A percentile compares a stretch with the other conserved stretches of the same genome.
Evolutionary conservation across 2,329 filamentous ascomycete species (phyloP).

Genomic region (Calonectria crousiana): DNA sequence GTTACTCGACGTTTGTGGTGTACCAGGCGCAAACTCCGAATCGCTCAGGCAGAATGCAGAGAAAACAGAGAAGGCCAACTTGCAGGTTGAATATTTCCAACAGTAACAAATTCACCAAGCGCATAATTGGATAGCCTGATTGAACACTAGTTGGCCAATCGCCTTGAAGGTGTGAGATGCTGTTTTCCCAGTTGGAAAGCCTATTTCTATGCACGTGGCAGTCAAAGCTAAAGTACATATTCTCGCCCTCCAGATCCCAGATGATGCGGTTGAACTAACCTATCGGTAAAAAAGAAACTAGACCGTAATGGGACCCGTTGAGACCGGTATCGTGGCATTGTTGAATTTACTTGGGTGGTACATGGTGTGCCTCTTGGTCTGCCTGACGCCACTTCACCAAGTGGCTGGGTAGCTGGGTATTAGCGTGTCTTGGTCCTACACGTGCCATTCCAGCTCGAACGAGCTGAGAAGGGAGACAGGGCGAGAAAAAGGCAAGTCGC

Average conservation of each 20-base stretch:
- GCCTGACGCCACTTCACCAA: neutral
- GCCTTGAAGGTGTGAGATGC: neutral
- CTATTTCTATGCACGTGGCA: neutral
- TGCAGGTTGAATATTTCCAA: too few species aligned
- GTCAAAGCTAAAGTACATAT: neutral
- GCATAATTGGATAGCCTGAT: neutral
- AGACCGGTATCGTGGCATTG: neutral
- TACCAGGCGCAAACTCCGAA: neutral
- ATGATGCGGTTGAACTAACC: neutral
- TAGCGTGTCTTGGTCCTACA: neutral
- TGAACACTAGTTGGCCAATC: neutral
- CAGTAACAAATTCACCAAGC: too few species aligned
- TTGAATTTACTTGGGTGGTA: neutral
- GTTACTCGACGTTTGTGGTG: neutral
- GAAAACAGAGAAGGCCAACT: too few species aligned
- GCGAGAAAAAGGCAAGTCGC: neutral
- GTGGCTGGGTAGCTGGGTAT: neutral
- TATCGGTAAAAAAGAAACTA: neutral
- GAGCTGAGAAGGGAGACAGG: neutral
- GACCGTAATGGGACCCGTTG: neutral
- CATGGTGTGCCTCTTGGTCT: neutral
- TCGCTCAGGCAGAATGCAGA: too few species aligned
- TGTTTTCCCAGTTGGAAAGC: neutral
- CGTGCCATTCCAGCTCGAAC: neutral
- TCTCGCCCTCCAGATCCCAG: neutral